A percentile compares a stretch with the other conserved stretches of the same genome.
These are phyloP conservation scores for Glebionis coronaria DNA, from an alignment of 129 eudicot species.

Conservation along the genomic window DNA sequence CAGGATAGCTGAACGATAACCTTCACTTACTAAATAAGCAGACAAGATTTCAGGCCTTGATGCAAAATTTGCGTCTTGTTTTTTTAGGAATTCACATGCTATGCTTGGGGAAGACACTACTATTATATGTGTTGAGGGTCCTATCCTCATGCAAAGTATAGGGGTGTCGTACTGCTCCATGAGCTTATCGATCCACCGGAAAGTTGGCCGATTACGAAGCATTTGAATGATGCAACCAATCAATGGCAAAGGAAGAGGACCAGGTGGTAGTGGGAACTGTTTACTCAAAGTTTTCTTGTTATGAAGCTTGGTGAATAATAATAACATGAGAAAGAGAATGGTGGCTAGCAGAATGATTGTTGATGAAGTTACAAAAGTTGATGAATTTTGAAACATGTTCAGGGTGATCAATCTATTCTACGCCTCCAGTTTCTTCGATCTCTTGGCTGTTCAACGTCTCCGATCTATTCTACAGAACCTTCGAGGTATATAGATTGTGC, in stretches of 20 bases:
- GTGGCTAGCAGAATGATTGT: too few species aligned
- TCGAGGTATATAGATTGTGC: too few species aligned
- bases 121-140: constrained; percentile 30
- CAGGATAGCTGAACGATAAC: constrained; percentile 21
- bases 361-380: background rate
- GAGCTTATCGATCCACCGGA: constrained; percentile 43
- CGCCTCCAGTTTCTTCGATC: too few species aligned
- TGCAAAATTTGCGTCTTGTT: constrained; percentile 36
- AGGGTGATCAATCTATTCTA: background rate
- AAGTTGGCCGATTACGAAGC: constrained; percentile 25
- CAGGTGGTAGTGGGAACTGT: constrained; percentile 37
- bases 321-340: background rate
- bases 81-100: constrained; percentile 33
- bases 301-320: background rate
- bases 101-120: constrained; percentile 33
- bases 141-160: constrained; percentile 34
- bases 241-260: constrained; percentile 38
- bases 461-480: too few species aligned
- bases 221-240: constrained; percentile 31
- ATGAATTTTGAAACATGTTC: background rate
- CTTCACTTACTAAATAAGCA: constrained; percentile 17
- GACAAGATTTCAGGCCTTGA: constrained; percentile 37
- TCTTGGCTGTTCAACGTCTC: too few species aligned
- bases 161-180: constrained; percentile 39
- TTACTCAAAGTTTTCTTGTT: background rate